Evolutionary conservation across 2,329 filamentous ascomycete species (phyloP).

Genomic region (Aureobasidium sp.): DNA sequence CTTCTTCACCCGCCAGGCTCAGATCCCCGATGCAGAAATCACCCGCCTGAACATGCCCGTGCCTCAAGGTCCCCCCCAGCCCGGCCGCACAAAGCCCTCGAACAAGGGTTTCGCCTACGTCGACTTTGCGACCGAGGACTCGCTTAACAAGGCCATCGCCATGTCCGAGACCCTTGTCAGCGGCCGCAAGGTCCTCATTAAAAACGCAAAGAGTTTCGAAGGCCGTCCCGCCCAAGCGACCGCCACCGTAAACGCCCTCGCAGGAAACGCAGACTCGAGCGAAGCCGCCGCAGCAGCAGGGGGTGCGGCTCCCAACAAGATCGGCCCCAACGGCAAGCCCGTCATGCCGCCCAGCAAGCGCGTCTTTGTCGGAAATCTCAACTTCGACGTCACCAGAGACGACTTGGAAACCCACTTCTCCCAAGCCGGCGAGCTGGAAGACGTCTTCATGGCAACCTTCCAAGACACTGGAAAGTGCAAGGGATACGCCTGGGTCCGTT

Average conservation of each 20-base stretch:
- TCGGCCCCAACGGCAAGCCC: slow-evolving; percentile 40
- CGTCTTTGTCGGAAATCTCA: slow-evolving; percentile 65
- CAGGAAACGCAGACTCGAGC: slow-evolving; percentile 23
- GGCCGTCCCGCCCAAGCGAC: slow-evolving; percentile 68
- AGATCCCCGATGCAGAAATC: slow-evolving; percentile 55
- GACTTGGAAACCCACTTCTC: slow-evolving; percentile 71
- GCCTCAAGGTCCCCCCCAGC: slow-evolving; percentile 34
- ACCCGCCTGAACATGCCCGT: slow-evolving; percentile 76
- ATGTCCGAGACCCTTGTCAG: slow-evolving; percentile 75
- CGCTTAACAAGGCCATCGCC: slow-evolving; percentile 67
- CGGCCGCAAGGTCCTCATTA: slow-evolving; percentile 80
- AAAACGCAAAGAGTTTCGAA: slow-evolving; percentile 81
- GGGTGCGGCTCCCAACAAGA: slow-evolving; percentile 25
- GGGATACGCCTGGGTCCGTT: slow-evolving; percentile 92
- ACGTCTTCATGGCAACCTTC: slow-evolving; percentile 86
- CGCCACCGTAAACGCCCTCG: slow-evolving; percentile 16
- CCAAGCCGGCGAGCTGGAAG: slow-evolving; percentile 73
- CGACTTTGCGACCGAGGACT: slow-evolving; percentile 65
- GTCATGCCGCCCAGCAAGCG: slow-evolving; percentile 62
- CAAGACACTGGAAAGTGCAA: slow-evolving; percentile 97
- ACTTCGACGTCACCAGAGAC: slow-evolving; percentile 56
- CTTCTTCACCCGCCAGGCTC: slow-evolving; percentile 66
- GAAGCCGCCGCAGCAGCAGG: slow-evolving; percentile 20
- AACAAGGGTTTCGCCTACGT: slow-evolving; percentile 97
- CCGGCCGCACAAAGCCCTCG: slow-evolving; percentile 37